Base-by-base conservation (phyloP, 2,329 filamentous ascomycete genomes). In the Diaporthe australafricana region DNA sequence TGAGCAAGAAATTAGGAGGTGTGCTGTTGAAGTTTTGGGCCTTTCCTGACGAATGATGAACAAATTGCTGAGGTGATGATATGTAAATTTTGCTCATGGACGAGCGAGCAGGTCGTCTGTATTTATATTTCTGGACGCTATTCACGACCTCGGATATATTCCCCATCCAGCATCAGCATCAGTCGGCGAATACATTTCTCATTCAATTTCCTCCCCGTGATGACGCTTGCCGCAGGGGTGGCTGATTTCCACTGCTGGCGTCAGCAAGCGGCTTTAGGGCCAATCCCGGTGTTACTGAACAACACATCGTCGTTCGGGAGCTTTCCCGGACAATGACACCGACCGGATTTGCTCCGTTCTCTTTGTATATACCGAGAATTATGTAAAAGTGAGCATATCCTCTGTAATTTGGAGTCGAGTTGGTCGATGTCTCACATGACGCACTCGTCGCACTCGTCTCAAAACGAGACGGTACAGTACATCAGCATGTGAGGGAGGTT, bases 221-320 rank as follows among this genome's bases (percentile, higher is more conserved):
- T 38, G 27, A 38, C 60, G 45, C 60, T 38, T 6, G 60, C 16
- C 20, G 60, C 14, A 17, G n/a, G 30, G 11, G 32, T n/a, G 9
- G 12, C n/a, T 4, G 17, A 16, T 35, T 12, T 25, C 22, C 20
- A 2, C 0, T 38, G 60, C 60, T 65, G 60, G 60, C 60, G 60
- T 65, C 60, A 65, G 60, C 60, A 65, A n/a, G 7, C 45, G 60
- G 30, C 60, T 50, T 25, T 50, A 65, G 30, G 30, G 30, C 32
- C 14, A 7, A 12, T 20, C 14, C 35, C n/a, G 60, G 60, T 14
- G 30, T 50, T 65, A 65, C 6, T 3, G 11, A 40, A 5, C 38
- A 40, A 50, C 20, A 20, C 25, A 32, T 5, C 38, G 12, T 9
- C 25, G 30, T 32, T 9, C 27, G 16, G 3, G 25, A 20, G 6